Conservation (phyloP, 1,139 yeast genomes). For the Petasospora fabianii region DNA sequence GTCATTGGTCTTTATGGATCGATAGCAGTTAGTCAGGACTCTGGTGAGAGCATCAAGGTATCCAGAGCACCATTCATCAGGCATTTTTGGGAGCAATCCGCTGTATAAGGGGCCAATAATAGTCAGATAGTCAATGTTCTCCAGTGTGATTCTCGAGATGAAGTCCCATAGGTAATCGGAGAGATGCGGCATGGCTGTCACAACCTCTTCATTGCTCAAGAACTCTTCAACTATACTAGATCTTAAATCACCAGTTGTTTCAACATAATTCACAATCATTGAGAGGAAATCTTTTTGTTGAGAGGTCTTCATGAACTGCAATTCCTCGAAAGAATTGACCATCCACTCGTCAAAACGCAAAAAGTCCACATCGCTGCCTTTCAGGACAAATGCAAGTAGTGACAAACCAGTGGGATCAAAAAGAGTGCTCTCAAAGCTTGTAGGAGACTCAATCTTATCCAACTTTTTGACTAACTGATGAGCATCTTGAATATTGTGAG, state of each 20-base stretch:
- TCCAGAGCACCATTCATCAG: constrained; percentile 3
- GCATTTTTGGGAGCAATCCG: background rate
- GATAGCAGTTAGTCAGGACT: constrained; percentile 3
- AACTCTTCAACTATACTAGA: constrained; percentile 6
- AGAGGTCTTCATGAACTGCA: background rate
- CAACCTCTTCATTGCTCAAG: constrained; percentile 5
- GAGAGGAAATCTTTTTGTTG: constrained; percentile 13
- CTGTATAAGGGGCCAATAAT: constrained; percentile 4
- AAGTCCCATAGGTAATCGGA: constrained; percentile 10
- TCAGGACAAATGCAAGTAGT: constrained; percentile 9
- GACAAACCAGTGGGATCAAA: constrained; percentile 10
- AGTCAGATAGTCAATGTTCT: constrained; percentile 4
- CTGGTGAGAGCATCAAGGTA: constrained; percentile 6
- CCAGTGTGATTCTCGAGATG: constrained; percentile 5
- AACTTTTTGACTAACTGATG: constrained; percentile 22
- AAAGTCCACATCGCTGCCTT: constrained; percentile 2
- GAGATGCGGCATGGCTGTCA: constrained; percentile 1
- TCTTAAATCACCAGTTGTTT: constrained; percentile 8
- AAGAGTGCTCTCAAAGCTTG: constrained; percentile 17
- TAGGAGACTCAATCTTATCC: constrained; percentile 18
- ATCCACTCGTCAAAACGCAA: constrained; percentile 16
- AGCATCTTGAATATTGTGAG: constrained; percentile 15
- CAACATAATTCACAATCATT: constrained; percentile 5
- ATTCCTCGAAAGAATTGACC: constrained; percentile 6
- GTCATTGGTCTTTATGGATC: background rate